Evolutionary conservation across 495 filamentous ascomycete genomes (phyloP), one percentile per base, ranked within the genome.

Genomic region (Penicillium coprophilum): DNA sequence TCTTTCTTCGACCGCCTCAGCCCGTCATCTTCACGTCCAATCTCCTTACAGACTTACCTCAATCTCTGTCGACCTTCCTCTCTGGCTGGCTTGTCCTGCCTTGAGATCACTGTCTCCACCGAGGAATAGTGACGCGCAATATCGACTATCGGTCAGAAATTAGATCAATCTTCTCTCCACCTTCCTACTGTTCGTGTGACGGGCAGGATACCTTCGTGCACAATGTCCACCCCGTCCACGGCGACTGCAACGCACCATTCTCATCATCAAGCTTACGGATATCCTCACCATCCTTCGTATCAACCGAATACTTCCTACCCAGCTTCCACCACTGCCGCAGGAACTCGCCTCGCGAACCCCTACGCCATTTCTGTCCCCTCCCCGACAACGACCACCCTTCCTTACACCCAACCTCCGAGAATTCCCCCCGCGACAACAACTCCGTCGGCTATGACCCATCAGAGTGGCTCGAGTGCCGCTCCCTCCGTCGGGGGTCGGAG

Each of bases 221-320:
- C 64, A 66, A 95, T 95, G 90, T 93, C 90, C 76, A 91, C 89
- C 17, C 90, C 90, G 44, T 92, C 89, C 46, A 90, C 87, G 46
- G 88, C 87, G 45, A 90, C 87, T 58, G 86, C 88, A 59, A 90
- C 88, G 60, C 80, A 88, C 67, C 82, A 84, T 60, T 83, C 83
- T 61, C 87, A 87, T 62, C 87, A 87, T 64, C 85, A 85, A 60
- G 81, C 81, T 64, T 88, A 87, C 73, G 77, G 80, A 57, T 82
- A 87, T 64, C 82, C 86, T 65, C 87, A 88, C 72, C 87, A 88
- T 58, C 84, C 74, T 56, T 28, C 50, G 38, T 88, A 85, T 67
- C 80, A 80, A 54, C 70, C 81, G 47, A 78, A 67, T 62, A 52
- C 81, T 28, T 68, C 77, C 19, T 85, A 82, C 69, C 80, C 85